Percentiles rank a stretch among this genome's conserved stretches.
These are phyloP conservation scores for Cladosporium sp. DNA, from an alignment of 2,329 filamentous ascomycete genomes.

Conservation along the genomic window DNA sequence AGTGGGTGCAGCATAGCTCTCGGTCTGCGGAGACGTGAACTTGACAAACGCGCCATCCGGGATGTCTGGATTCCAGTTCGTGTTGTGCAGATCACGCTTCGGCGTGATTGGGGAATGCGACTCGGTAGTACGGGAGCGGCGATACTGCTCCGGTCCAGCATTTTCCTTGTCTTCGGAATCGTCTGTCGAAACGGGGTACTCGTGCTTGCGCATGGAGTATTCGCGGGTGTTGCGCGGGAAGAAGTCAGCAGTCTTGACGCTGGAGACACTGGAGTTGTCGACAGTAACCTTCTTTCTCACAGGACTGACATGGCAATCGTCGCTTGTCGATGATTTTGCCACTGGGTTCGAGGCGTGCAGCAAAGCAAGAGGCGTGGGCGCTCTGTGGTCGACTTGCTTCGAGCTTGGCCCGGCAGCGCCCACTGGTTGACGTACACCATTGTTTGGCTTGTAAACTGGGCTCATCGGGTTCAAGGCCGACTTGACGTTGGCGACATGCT, in stretches of 20 bases:
- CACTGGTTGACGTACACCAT: constrained; percentile 4
- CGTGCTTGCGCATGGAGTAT: constrained; percentile 31
- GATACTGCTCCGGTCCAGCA: constrained; percentile 1
- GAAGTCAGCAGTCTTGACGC: constrained; percentile 35
- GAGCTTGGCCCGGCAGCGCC: not conserved
- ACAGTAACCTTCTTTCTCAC: constrained; percentile 21
- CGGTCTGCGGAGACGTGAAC: constrained; percentile 5
- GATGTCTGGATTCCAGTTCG: constrained; percentile 20
- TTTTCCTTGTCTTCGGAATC: constrained; percentile 22
- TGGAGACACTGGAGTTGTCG: constrained; percentile 32
- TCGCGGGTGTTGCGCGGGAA: constrained; percentile 35
- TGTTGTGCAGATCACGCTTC: constrained; percentile 19
- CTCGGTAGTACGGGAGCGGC: not conserved
- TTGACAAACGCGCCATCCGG: constrained; percentile 14
- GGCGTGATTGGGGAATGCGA: constrained; percentile 16
- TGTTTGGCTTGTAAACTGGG: constrained; percentile 33
- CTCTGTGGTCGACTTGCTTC: not conserved
- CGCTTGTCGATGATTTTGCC: not conserved
- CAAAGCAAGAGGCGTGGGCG: not conserved
- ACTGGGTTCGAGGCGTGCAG: not conserved
- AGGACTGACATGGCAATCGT: constrained; percentile 10
- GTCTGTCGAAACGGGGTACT: constrained; percentile 19
- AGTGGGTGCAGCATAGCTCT: constrained; percentile 16
- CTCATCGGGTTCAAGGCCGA: constrained; percentile 36
- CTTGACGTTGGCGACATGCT: constrained; percentile 20